Evolutionary conservation across 768 basidiomycete species (phyloP).

Genomic region (Amanita muscaria): DNA sequence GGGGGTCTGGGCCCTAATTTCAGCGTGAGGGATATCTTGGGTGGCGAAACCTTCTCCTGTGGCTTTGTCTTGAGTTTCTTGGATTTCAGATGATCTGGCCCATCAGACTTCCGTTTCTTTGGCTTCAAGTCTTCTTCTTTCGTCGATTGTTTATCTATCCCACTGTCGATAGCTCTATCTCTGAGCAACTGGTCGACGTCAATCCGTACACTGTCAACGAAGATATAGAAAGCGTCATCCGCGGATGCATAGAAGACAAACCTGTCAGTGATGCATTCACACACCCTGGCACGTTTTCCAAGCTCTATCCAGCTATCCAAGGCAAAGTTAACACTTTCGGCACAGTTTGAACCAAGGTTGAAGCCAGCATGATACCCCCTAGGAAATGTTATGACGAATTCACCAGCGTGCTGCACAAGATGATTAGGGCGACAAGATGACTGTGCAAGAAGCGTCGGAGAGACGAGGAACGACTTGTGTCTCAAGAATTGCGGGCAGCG

Average conservation of each 20-base stretch:
- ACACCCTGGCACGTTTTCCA: constrained; percentile 71
- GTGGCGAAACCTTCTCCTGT: constrained; percentile 12
- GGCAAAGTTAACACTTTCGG: constrained; percentile 96
- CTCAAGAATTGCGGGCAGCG: constrained; percentile 90
- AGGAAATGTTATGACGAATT: constrained; percentile 94
- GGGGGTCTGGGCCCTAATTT: constrained; percentile 58
- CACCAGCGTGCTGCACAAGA: constrained; percentile 88
- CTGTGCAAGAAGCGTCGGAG: constrained; percentile 73
- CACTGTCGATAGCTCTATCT: constrained; percentile 55
- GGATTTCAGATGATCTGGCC: constrained; percentile 25
- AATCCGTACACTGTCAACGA: constrained; percentile 67
- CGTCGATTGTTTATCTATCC: constrained; percentile 15
- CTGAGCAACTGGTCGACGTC: constrained; percentile 81
- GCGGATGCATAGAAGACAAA: constrained; percentile 18
- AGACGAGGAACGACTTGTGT: constrained; percentile 93
- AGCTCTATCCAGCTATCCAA: constrained; percentile 90
- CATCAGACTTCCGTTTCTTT: constrained; percentile 35
- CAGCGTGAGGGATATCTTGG: constrained; percentile 50
- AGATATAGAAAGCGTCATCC: constrained; percentile 2
- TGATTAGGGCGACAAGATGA: constrained; percentile 76
- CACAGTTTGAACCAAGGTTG: constrained; percentile 94
- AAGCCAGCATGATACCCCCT: constrained; percentile 95
- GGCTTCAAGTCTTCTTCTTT: constrained; percentile 17
- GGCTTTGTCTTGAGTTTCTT: constrained; percentile 33
- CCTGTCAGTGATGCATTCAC: constrained; percentile 71